Percentiles rank a stretch among this genome's conserved stretches.
Evolutionary conservation across 2,329 filamentous ascomycete species (phyloP).

Genomic region (Hypocrella siamensis): DNA sequence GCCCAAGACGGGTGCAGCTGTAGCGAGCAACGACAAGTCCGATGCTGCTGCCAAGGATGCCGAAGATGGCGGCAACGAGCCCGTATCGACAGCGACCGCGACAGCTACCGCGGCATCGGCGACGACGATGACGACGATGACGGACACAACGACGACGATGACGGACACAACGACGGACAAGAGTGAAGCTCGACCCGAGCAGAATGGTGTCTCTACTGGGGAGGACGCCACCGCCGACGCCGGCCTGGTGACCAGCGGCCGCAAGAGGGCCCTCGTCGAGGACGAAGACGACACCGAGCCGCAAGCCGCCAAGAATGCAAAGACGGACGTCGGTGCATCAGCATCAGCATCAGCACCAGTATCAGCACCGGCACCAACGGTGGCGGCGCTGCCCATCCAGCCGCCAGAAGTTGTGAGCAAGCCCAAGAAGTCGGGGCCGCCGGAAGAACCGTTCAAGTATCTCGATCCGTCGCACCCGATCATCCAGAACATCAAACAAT

Average conservation of each 20-base stretch:
- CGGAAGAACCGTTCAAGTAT: slow-evolving; percentile 93
- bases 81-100: slow-evolving; percentile 7
- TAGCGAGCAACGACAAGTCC: slow-evolving; percentile 7
- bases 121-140: too few relatives aligned
- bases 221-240: slow-evolving; percentile 1
- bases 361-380: too few relatives aligned
- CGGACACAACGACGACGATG: too few relatives aligned
- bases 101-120: slow-evolving; percentile 9
- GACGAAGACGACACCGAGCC: slow-evolving; percentile 16
- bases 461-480: slow-evolving; percentile 59
- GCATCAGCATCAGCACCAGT: slow-evolving; percentile 6
- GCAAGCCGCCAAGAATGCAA: slow-evolving; percentile 31
- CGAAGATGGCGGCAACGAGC: slow-evolving; percentile 10
- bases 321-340: slow-evolving; percentile 18
- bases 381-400: slow-evolving; percentile 1
- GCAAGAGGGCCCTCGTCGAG: slow-evolving; percentile 19
- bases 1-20: slow-evolving; percentile 17
- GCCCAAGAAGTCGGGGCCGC: slow-evolving; percentile 32
- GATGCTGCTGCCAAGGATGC: slow-evolving; percentile 12
- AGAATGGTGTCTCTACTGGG: slow-evolving; percentile 13
- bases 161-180: too few relatives aligned
- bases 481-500: slow-evolving; percentile 60
- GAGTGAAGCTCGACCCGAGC: slow-evolving; percentile 7
- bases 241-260: slow-evolving; percentile 15
- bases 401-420: slow-evolving; percentile 13